These are phyloP conservation scores for Candida xyloterini DNA, from an alignment of 805 yeast species.

Conservation along the genomic window DNA sequence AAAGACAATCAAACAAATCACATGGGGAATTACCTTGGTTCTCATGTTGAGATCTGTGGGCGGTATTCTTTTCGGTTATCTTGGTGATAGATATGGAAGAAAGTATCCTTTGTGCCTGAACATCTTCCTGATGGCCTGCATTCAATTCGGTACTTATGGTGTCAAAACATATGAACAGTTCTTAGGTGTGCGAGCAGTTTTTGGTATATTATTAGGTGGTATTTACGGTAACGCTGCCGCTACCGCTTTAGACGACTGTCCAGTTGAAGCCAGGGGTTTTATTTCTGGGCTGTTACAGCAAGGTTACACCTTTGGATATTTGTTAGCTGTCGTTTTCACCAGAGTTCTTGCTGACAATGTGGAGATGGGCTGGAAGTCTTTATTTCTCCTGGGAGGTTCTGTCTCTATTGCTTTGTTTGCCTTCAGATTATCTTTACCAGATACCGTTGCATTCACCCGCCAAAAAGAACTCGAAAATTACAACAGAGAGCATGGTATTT, in stretches of 20 bases:
- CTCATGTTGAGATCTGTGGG: constrained; percentile 69
- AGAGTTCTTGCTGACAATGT: constrained; percentile 59
- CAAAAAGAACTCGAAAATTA: constrained; percentile 36
- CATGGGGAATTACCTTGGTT: constrained; percentile 68
- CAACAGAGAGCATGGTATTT: constrained; percentile 30
- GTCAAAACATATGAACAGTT: constrained; percentile 54
- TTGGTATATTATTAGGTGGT: constrained; percentile 61
- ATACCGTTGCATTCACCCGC: constrained; percentile 51
- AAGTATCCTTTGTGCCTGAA: constrained; percentile 54
- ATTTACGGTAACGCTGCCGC: constrained; percentile 54
- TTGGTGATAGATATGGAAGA: constrained; percentile 61
- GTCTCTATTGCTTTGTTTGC: constrained; percentile 40
- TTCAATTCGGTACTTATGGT: constrained; percentile 66
- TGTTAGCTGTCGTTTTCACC: constrained; percentile 61
- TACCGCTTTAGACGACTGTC: constrained; percentile 53
- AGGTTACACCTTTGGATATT: constrained; percentile 73
- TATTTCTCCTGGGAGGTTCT: constrained; percentile 72
- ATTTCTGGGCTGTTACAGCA: constrained; percentile 72
- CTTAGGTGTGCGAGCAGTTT: constrained; percentile 59
- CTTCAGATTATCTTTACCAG: constrained; percentile 45
- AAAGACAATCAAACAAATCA: constrained; percentile 45
- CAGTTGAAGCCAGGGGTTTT: constrained; percentile 52
- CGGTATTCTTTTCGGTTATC: constrained; percentile 56
- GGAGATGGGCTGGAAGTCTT: constrained; percentile 56
- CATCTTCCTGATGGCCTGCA: constrained; percentile 43